phyloP scores from a whole-genome alignment of 2,329 filamentous ascomycete genomes.

The Aspergillus floridensis region DNA sequence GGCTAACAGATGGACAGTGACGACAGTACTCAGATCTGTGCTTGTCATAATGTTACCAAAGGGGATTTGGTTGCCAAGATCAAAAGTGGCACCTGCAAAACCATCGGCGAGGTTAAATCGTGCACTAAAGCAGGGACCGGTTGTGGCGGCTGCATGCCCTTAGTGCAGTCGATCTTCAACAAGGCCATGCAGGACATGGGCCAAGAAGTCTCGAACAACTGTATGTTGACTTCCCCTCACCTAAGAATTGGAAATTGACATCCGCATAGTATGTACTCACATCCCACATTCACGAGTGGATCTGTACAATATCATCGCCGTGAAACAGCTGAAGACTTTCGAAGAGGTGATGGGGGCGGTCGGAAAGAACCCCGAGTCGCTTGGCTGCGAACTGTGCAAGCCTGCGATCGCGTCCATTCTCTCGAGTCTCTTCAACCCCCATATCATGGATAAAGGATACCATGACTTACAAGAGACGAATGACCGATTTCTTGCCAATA shows the following conservation, averaged over 20 bases:
- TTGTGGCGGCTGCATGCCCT: constrained; percentile 84
- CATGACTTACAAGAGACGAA: constrained; percentile 87
- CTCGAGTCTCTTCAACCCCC: constrained; percentile 76
- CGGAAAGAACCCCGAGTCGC: constrained; percentile 67
- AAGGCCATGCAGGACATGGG: constrained; percentile 82
- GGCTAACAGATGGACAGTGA: constrained; percentile 40
- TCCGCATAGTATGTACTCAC: constrained; percentile 65
- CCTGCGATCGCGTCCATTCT: constrained; percentile 78
- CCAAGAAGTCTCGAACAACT: constrained; percentile 79
- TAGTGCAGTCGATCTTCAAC: constrained; percentile 88
- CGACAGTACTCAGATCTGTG: constrained; percentile 86
- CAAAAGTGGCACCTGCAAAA: constrained; percentile 77
- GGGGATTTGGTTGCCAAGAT: constrained; percentile 70
- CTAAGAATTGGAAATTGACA: constrained; percentile 8
- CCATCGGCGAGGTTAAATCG: constrained; percentile 76
- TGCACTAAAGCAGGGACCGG: constrained; percentile 91
- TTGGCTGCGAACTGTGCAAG: constrained; percentile 85
- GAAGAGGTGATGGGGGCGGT: constrained; percentile 73
- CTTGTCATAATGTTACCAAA: constrained; percentile 89
- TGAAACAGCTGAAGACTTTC: constrained; percentile 73
- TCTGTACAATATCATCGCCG: constrained; percentile 83
- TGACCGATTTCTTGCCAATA: constrained; percentile 82
- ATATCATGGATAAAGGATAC: constrained; percentile 68
- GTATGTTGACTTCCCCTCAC: constrained; percentile 20
- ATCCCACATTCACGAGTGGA: constrained; percentile 81